phyloP scores from a whole-genome alignment of 208 protist species.

The Acanthamoeba quina region DNA sequence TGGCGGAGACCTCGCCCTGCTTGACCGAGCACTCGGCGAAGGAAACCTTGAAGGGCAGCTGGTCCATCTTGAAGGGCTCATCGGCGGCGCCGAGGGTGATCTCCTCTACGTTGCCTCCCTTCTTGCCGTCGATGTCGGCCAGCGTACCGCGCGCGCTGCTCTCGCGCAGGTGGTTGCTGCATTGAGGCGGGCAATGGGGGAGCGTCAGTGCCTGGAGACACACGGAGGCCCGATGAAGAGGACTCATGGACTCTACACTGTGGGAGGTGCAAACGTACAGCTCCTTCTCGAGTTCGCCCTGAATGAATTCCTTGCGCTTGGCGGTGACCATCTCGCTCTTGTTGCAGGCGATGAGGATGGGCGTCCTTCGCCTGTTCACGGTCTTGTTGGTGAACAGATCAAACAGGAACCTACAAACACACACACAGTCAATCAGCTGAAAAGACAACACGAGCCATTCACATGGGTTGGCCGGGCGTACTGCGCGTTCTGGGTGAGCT shows the following conservation, averaged over 20 bases:
- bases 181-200: neutral
- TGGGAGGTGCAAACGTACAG: neutral
- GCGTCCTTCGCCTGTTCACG: constrained; percentile 22
- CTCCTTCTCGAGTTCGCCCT: constrained; percentile 62
- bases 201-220: neutral
- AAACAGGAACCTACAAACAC: constrained; percentile 13
- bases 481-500: constrained; percentile 54
- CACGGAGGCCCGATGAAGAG: neutral
- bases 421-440: neutral
- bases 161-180: constrained; percentile 60
- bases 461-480: neutral
- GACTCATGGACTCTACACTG: neutral
- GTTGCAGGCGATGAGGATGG: constrained; percentile 58
- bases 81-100: neutral
- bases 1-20: constrained; percentile 49
- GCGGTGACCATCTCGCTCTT: constrained; percentile 72
- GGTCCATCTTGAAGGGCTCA: constrained; percentile 72
- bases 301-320: constrained; percentile 53
- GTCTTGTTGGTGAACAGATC: constrained; percentile 70
- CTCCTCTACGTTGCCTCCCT: neutral
- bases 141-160: constrained; percentile 56
- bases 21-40: constrained; percentile 70
- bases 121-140: constrained; percentile 36
- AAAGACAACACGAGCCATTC: neutral
- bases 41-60: constrained; percentile 65